Evolutionary conservation across 495 filamentous ascomycete species (phyloP).

Genomic region (Sphaerosporella brunnea): DNA sequence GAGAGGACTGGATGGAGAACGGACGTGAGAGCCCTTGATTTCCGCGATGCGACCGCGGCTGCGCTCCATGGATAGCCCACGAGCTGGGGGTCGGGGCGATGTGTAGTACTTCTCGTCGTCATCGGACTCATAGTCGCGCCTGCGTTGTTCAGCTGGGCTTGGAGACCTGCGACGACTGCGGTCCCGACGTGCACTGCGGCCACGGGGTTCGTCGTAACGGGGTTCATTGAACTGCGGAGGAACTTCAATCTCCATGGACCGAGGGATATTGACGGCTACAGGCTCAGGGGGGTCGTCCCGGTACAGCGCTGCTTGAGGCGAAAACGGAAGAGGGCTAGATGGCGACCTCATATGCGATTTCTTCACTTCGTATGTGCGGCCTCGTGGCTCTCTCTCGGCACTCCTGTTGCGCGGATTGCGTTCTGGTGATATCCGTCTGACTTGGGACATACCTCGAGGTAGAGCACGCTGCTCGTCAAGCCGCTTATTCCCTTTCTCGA

Average conservation of each 20-base stretch:
- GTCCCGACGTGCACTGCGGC: slow-evolving; percentile 1
- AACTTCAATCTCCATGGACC: slow-evolving; percentile 3
- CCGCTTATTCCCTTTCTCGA: slow-evolving; percentile 27
- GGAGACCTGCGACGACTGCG: not conserved
- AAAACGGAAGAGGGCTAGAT: slow-evolving; percentile 62
- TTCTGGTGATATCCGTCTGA: slow-evolving; percentile 34
- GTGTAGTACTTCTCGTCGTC: slow-evolving; percentile 25
- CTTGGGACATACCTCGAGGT: slow-evolving; percentile 30
- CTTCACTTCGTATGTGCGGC: slow-evolving; percentile 34
- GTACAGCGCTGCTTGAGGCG: slow-evolving; percentile 28
- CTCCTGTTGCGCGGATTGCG: slow-evolving; percentile 35
- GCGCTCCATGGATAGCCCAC: not conserved
- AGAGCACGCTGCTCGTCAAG: slow-evolving; percentile 28
- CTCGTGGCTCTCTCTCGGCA: slow-evolving; percentile 35
- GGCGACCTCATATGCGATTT: slow-evolving; percentile 50
- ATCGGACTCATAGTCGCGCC: slow-evolving; percentile 13
- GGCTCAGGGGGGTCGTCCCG: slow-evolving; percentile 23
- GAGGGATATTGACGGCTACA: too few relatives aligned
- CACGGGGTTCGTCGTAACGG: slow-evolving; percentile 1
- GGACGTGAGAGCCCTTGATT: slow-evolving; percentile 21
- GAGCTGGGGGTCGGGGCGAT: not conserved
- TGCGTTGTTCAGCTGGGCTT: slow-evolving; percentile 8
- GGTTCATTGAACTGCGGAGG: slow-evolving; percentile 1
- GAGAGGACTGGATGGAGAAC: slow-evolving; percentile 67
- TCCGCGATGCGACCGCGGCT: not conserved